Evolutionary conservation across 371 early-diverging fungal species (phyloP), one percentile per base, ranked within the genome.

Genomic region (Synchytrium microbalum): DNA sequence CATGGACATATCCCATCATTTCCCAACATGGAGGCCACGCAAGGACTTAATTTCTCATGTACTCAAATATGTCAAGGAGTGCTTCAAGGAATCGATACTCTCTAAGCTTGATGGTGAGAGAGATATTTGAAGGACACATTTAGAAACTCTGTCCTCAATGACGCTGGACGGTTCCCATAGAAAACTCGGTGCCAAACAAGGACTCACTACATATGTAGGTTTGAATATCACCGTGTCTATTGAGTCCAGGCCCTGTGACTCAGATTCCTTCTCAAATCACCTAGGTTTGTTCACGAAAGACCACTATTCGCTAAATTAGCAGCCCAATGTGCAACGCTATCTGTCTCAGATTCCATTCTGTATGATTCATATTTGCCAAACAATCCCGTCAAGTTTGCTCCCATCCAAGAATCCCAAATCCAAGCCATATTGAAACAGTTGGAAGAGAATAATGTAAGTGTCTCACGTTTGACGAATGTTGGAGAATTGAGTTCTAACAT

Each of bases 1-100:
- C 28, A 80, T 92, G 58, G 80, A 78, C 3, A 72, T 92, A 2
- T 75, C 83, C 57, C 88, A 88, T 55, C 89, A 86, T 69, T 92
- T 92, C 66, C 84, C 89, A 1, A 76, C 77, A 33, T 92, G 93
- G 92, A 74, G 87, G 65, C 87, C 92, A 23, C 79, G 90, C 65
- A 86, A 84, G 67, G 89, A 92, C 68, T 87, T 84, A 64, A 78
- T 92, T 3, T 84, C 85, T 64, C 92, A 94, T 70, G 79, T 93
- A 8, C 81, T 94, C 60, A 87, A 88, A 65, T 92, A 90, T 71
- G 63, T 92, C 32, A 91, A 90, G 71, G 88, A 88, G 26, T 80
- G 85, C n/a, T 94, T 92, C 71, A 88, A 88, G 66, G 84, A 84
- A 61, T 79, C 79, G 3, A 87, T 90, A 10, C 69, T 93, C 59